Base-by-base conservation (phyloP, 2,329 filamentous ascomycete species). In the Hypoxylon sp. region DNA sequence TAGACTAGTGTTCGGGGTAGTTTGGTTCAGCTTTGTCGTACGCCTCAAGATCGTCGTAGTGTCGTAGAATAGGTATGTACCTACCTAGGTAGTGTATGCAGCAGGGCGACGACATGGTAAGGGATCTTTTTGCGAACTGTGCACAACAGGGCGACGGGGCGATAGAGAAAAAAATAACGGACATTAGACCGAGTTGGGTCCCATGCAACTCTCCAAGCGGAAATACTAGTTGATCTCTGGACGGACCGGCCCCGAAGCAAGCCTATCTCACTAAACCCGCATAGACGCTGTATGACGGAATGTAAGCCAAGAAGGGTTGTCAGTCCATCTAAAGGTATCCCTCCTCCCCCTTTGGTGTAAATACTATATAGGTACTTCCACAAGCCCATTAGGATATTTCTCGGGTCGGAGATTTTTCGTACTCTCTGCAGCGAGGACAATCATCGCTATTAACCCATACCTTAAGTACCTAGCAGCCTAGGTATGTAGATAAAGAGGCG, bases 231-330 rank as follows among this genome's bases (percentile, higher is more conserved):
- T 66, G 58, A 62, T 66, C 60, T 51, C 44, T 71, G 44, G 60
- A 63, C 66, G 59, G 66, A 69, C 66, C 62, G 69, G 64, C 26
- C 54, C 59, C 37, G 54, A 58, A 53, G 35, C 42, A 60, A 71
- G 59, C 62, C 58, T 68, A 64, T 68, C 64, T 70, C 44, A 59
- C 54, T 69, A 63, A 71, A 59, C 65, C 59, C 62, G 53, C 54
- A 63, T 46, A 44, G 57, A 53, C 8, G 35, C 42, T 61, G 63
- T 51, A 59, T 63, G 60, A 66, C 68, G 47, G 62, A 63, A 68
- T 66, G 39, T n/a, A n/a, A 55, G 59, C 55, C 63, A 66, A 64
- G 66, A 62, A 60, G 52, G 35, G 51, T 58, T 24, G 42, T 29
- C 19, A 47, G 52, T 46, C 44, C 37, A 39, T 59, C 53, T 46